Conservation (phyloP, 1,284 basidiomycete genomes). For the Coniferiporia weirii region DNA sequence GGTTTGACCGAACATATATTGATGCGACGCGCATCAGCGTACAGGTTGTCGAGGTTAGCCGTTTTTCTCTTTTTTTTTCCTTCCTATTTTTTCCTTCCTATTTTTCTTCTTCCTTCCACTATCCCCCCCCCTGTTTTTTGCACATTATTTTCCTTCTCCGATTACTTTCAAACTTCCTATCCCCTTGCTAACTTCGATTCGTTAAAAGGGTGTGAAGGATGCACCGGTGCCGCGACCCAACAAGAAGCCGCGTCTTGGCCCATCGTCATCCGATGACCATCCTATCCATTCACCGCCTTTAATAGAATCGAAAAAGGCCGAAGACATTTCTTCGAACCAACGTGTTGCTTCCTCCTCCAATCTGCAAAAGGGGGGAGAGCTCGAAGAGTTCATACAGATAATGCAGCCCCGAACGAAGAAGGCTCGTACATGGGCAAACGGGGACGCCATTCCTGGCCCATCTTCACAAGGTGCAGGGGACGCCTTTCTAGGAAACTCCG, state of each 20-base stretch:
- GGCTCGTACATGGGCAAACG: conserved; percentile 66
- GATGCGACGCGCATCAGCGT: conserved; percentile 75
- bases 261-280: conserved; percentile 30
- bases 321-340: neutral
- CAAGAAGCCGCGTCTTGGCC: conserved; percentile 57
- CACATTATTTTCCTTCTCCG: no score
- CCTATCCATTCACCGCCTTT: conserved; percentile 18
- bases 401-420: conserved; percentile 58
- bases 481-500: conserved; percentile 7
- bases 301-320: conserved; percentile 20
- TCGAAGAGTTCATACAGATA: conserved; percentile 57
- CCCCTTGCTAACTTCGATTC: neutral
- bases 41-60: conserved; percentile 68
- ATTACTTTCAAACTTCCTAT: no score
- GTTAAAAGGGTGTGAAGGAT: conserved; percentile 54
- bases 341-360: conserved; percentile 14
- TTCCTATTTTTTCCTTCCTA: conserved; percentile 14
- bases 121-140: no score
- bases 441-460: conserved; percentile 25
- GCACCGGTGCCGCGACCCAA: conserved; percentile 60
- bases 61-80: conserved; percentile 4
- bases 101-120: neutral
- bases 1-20: conserved; percentile 84
- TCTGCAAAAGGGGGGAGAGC: conserved; percentile 34
- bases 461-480: conserved; percentile 20